phyloP scores from a whole-genome alignment of 78 protist genomes.

The Chrysochromulina parva region DNA sequence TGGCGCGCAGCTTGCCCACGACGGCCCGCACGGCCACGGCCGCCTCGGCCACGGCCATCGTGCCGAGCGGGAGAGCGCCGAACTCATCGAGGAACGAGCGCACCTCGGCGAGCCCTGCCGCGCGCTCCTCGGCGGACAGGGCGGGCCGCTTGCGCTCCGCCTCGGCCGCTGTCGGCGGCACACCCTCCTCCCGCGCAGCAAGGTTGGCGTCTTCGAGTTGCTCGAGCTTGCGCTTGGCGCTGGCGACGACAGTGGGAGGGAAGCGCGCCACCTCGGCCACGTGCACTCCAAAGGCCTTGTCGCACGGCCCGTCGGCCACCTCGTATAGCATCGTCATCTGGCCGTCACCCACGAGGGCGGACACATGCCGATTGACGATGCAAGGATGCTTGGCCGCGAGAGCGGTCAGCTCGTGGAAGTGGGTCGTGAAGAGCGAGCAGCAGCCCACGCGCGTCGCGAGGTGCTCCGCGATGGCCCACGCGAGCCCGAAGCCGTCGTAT shows the following conservation, averaged over 20 bases:
- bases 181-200: no score
- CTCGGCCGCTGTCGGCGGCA: no score
- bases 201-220: constrained; percentile 66
- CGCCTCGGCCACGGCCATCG: no score
- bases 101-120: no score
- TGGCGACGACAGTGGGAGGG: background rate
- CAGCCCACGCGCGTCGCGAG: constrained; percentile 41
- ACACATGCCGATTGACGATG: constrained; percentile 69
- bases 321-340: constrained; percentile 42
- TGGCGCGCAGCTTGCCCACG: no score
- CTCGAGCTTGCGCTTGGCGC: constrained; percentile 76
- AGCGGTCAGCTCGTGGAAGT: constrained; percentile 91
- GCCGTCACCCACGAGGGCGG: constrained; percentile 54
- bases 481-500: constrained; percentile 98
- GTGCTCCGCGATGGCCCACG: constrained; percentile 93
- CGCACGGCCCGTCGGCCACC: constrained; percentile 76
- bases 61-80: no score
- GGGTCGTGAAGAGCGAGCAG: constrained; percentile 92
- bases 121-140: no score
- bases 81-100: no score
- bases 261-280: constrained; percentile 72
- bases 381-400: constrained; percentile 2
- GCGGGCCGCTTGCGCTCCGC: no score
- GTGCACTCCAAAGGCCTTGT: constrained; percentile 89
- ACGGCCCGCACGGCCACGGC: no score